Percentiles rank a stretch among this genome's conserved stretches.
phyloP scores from a whole-genome alignment of 2,329 filamentous ascomycete genomes.

The Paraconiothyrium brasiliense region DNA sequence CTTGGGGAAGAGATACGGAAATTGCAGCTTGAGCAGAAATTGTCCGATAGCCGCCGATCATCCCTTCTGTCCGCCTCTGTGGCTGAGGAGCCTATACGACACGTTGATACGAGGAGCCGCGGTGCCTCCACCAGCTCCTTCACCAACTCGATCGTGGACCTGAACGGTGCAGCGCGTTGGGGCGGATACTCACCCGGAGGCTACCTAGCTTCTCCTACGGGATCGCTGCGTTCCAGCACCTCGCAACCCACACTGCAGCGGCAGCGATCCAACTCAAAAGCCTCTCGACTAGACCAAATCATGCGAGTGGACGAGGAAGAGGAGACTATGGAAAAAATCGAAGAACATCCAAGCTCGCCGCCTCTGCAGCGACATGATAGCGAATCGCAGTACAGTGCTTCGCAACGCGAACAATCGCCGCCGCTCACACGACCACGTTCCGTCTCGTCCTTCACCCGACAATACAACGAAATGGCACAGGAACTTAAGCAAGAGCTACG shows the following conservation, averaged over 20 bases:
- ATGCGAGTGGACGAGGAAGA: slow-evolving; percentile 48
- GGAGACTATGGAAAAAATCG: slow-evolving; percentile 18
- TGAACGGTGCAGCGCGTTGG: slow-evolving; percentile 72
- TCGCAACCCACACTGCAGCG: slow-evolving; percentile 46
- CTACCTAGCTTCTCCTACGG: slow-evolving; percentile 73
- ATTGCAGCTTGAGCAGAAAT: slow-evolving; percentile 75
- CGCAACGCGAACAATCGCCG: slow-evolving; percentile 26
- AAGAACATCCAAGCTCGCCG: slow-evolving; percentile 29
- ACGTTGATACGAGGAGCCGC: slow-evolving; percentile 46
- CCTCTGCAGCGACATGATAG: slow-evolving; percentile 21
- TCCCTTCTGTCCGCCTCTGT: slow-evolving; percentile 64
- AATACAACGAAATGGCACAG: slow-evolving; percentile 49
- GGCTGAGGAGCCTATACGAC: slow-evolving; percentile 38
- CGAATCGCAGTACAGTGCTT: slow-evolving; percentile 16
- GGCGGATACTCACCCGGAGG: slow-evolving; percentile 76
- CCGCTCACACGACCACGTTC: slow-evolving; percentile 36
- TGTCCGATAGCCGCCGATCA: slow-evolving; percentile 72
- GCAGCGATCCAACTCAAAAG: slow-evolving; percentile 52
- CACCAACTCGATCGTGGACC: slow-evolving; percentile 72
- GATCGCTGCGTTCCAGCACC: slow-evolving; percentile 65
- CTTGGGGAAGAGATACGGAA: slow-evolving; percentile 81
- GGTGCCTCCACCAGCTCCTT: slow-evolving; percentile 55
- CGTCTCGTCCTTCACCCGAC: slow-evolving; percentile 48
- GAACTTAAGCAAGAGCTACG: slow-evolving; percentile 45
- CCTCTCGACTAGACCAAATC: slow-evolving; percentile 54